Evolutionary conservation across 2,329 filamentous ascomycete genomes (phyloP), one percentile per base, ranked within the genome.

Genomic region (Mycocentrospora acerina): DNA sequence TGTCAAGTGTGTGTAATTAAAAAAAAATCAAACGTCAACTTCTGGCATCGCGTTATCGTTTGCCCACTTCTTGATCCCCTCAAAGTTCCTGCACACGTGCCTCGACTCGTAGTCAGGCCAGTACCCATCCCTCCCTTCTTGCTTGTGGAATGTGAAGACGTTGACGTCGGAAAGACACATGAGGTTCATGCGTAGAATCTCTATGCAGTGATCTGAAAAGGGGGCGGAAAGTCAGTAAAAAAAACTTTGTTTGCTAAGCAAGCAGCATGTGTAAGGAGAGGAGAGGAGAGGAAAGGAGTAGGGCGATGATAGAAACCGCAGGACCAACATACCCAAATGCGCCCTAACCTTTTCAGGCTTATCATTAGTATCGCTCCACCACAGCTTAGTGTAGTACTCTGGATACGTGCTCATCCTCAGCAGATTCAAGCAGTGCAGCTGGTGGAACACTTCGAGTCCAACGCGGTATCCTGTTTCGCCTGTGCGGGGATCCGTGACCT

Each of bases 381-480:
- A 48, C 18, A 64, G 36, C 32, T 54, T 56, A 18, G 52, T 37
- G 42, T 64, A 64, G 35, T 66, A 53, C 4, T 64, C 59, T 7
- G 54, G 59, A 33, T 66, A 64, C 10, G 59, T 64, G 12, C 53
- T 30, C 58, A 64, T 62, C 29, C 64, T 55, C 13, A 67, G 42
- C 6, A 66, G 32, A 15, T 67, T 66, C n/a, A 67, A 40, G 43
- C 64, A 67, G 41, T 64, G 61, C 14, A 67, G 51, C 37, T 67
- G 76, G 58, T 81, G 78, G 60, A 81, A 80, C 0, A 79, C 77
- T 52, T 81, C 77, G 3, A 81, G 63, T 0, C 75, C 80, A 0
- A 80, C 78, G n/a, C 79, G 71, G 50, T 81, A 83, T 1, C 79
- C 80, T 25, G 73, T 71, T 40, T 77, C 70, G 13, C 79, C 80